Evolutionary conservation across 1,284 basidiomycete genomes (phyloP).

Genomic region (Quambalaria eucalypti): DNA sequence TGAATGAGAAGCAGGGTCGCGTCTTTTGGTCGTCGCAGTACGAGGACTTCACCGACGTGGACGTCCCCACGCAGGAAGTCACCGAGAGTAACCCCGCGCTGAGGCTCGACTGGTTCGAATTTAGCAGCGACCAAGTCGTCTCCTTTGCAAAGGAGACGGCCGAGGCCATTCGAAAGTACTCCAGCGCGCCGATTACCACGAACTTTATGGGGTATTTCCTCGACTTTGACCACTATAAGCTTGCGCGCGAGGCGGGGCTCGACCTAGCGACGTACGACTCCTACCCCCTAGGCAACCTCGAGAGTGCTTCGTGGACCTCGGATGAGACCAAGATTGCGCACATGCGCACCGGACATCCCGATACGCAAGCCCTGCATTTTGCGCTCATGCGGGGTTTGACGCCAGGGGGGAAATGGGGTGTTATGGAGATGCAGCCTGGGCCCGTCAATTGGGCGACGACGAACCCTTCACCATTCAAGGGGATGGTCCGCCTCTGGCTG

Average conservation of each 20-base stretch:
- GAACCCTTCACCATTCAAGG: conserved; percentile 17
- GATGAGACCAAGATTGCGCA: conserved; percentile 18
- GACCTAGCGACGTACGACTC: conserved; percentile 22
- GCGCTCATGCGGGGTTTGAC: conserved; percentile 11
- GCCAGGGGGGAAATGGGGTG: conserved; percentile 16
- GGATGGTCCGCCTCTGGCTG: conserved; percentile 23
- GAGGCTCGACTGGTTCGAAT: conserved; percentile 23
- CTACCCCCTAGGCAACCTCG: conserved; percentile 23
- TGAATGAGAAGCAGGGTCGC: conserved; percentile 22
- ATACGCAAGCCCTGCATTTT: conserved; percentile 19
- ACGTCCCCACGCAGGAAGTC: conserved; percentile 18
- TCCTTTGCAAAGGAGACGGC: conserved; percentile 19
- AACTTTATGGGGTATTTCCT: conserved; percentile 24
- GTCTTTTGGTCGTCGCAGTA: conserved; percentile 23
- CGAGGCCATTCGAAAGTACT: conserved; percentile 17
- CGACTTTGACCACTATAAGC: conserved; percentile 21
- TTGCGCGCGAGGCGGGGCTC: conserved; percentile 12
- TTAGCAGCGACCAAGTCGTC: conserved; percentile 21
- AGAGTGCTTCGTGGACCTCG: conserved; percentile 16
- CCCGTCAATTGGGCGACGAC: conserved; percentile 20
- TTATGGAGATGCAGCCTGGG: conserved; percentile 27
- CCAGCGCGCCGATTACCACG: conserved; percentile 21
- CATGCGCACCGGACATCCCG: conserved; percentile 18
- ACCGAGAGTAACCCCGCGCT: conserved; percentile 22
- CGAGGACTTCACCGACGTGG: conserved; percentile 19